Evolutionary conservation across 352 stramenopile species (phyloP), one percentile per base, ranked within the genome.

Genomic region (Globisporangium lucens): DNA sequence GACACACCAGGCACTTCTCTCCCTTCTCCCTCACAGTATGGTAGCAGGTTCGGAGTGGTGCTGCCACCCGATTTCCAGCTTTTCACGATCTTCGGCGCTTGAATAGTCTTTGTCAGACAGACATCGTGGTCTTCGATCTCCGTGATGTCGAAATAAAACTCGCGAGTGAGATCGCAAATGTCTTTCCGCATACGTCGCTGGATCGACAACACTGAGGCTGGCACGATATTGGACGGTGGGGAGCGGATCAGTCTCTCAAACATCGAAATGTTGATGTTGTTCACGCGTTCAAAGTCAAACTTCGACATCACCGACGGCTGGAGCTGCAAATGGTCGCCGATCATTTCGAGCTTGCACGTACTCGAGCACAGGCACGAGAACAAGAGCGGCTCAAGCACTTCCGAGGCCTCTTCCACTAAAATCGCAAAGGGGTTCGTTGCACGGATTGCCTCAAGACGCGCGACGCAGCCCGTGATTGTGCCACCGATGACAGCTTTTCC

Each of bases 201-300:
- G 59, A 97, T 88, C 12, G 87, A 96, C 7, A 97, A 57, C 1
- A 95, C 87, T 4, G 84, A 92, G 0, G 83, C 91, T 12, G 87
- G 89, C 0, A 96, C 80, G 59, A 78, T 69, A 63, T 91, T 82
- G 0, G 76, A 73, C 1, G 69, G 66, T 10, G 89, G 87, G 1
- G 90, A 82, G 60, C 75, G 76, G 64, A 97, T 93, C 29, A 97
- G 67, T n/a, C 89, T 61, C 68, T 97, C 84, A 71, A 97, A 97
- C 83, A 97, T 89, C 15, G 86, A 96, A 7, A 94, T 84, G 63
- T 95, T 95, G 33, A 97, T 91, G 67, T 89, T 89, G 74, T 96
- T 96, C 6, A 92, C 73, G 24, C 75, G 65, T 46, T 94, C 83
- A 62, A 95, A 97, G 63, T 96, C 88, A 64, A 91, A 94, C 4